Conservation (phyloP, 2,329 filamentous ascomycete species). For the Fusarium coicis region DNA sequence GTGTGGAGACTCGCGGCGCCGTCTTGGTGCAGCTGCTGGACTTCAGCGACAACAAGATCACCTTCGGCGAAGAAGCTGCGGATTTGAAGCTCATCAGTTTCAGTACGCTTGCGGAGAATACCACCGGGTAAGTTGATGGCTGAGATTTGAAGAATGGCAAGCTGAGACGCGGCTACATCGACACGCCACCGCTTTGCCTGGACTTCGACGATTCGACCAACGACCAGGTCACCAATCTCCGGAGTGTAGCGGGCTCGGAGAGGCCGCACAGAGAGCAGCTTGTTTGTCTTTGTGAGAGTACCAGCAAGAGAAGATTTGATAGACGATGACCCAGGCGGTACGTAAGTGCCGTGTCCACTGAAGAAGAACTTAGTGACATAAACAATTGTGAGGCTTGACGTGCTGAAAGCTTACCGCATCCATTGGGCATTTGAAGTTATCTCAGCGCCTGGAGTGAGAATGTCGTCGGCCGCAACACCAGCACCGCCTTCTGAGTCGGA, state of each 20-base stretch:
- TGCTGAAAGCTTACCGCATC: constrained; percentile 74
- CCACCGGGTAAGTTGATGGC: constrained; percentile 96
- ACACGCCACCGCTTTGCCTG: constrained; percentile 94
- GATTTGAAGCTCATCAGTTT: constrained; percentile 97
- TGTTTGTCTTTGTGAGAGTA: constrained; percentile 93
- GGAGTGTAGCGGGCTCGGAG: constrained; percentile 93
- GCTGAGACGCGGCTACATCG: constrained; percentile 87
- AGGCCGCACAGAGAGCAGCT: constrained; percentile 90
- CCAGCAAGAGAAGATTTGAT: constrained; percentile 94
- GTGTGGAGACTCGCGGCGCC: constrained; percentile 91
- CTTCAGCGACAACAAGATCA: constrained; percentile 92
- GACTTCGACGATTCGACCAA: constrained; percentile 95
- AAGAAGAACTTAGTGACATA: constrained; percentile 10
- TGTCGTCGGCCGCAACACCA: constrained; percentile 59
- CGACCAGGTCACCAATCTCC: constrained; percentile 94
- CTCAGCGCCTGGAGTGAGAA: constrained; percentile 89
- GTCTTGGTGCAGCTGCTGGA: constrained; percentile 88
- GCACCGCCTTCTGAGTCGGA: constrained; percentile 59
- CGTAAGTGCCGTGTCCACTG: constrained; percentile 93
- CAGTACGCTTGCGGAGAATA: constrained; percentile 89
- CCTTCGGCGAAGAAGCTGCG: constrained; percentile 97
- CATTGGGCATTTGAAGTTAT: constrained; percentile 95
- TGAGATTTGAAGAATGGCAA: constrained; percentile 85
- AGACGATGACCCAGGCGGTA: constrained; percentile 67
- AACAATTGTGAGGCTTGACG: constrained; percentile 1